phyloP scores from a whole-genome alignment of 2,329 filamentous ascomycete genomes.

The Aureobasidium musti region DNA sequence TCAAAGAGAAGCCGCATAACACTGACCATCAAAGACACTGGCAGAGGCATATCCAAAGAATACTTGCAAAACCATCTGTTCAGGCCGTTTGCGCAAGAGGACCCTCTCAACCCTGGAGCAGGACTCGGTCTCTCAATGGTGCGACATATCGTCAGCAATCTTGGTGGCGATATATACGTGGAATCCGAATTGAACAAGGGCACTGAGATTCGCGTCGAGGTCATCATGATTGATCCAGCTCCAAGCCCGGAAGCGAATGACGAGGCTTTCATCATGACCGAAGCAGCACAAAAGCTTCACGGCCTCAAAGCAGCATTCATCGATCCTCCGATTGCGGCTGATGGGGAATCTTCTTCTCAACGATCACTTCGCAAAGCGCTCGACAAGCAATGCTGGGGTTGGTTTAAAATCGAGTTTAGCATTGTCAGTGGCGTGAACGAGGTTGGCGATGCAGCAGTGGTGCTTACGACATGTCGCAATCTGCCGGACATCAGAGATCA shows the following conservation, averaged over 20 bases:
- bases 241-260: conserved; percentile 5
- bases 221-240: conserved; percentile 47
- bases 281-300: neutral
- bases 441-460: neutral
- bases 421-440: conserved; percentile 1
- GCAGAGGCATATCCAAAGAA: conserved; percentile 40
- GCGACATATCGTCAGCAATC: conserved; percentile 36
- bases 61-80: conserved; percentile 40
- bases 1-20: conserved; percentile 11
- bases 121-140: conserved; percentile 44
- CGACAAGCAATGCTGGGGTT: conserved; percentile 8
- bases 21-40: conserved; percentile 37
- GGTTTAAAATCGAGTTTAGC: conserved; percentile 18
- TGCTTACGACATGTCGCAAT: neutral
- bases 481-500: neutral
- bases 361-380: neutral
- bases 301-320: neutral
- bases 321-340: neutral
- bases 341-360: neutral
- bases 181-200: conserved; percentile 55
- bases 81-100: conserved; percentile 41
- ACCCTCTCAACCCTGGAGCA: conserved; percentile 39
- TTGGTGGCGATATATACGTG: conserved; percentile 48
- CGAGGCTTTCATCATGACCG: neutral
- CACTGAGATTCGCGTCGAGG: conserved; percentile 56